A percentile compares a stretch with the other conserved stretches of the same genome.
These are phyloP conservation scores for Pulveroboletus sp. DNA, from an alignment of 768 basidiomycete species.

Conservation along the genomic window DNA sequence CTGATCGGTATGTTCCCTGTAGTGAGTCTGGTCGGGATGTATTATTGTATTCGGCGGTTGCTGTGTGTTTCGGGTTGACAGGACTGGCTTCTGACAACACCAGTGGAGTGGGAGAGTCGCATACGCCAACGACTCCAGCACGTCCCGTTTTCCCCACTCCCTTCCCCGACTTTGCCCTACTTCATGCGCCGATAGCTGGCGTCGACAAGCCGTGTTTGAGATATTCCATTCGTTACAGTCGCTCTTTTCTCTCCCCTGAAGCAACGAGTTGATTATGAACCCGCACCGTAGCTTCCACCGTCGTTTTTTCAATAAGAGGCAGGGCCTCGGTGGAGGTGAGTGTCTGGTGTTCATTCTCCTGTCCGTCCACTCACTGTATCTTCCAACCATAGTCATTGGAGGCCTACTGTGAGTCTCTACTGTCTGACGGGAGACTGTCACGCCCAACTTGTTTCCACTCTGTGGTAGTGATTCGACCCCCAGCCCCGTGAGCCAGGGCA, in stretches of 20 bases:
- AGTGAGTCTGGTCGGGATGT: background rate
- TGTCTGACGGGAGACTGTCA: background rate
- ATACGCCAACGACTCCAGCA: background rate
- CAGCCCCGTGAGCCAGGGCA: background rate
- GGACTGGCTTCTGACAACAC: slow-evolving; percentile 1
- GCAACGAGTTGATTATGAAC: slow-evolving; percentile 15
- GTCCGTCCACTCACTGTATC: background rate
- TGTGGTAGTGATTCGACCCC: slow-evolving; percentile 10
- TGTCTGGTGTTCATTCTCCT: background rate
- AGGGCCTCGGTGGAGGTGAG: slow-evolving; percentile 29
- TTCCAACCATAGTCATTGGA: slow-evolving; percentile 9
- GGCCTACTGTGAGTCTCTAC: slow-evolving; percentile 21
- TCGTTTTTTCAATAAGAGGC: slow-evolving; percentile 22
- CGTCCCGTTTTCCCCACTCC: background rate
- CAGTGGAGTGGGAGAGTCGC: slow-evolving; percentile 15
- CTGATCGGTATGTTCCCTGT: slow-evolving; percentile 5
- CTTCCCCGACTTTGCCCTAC: background rate
- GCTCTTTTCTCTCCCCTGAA: slow-evolving; percentile 20
- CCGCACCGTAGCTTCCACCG: slow-evolving; percentile 10
- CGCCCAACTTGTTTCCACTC: background rate
- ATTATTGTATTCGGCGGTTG: background rate
- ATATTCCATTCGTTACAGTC: slow-evolving; percentile 11
- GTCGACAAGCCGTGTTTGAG: background rate
- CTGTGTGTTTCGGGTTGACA: background rate
- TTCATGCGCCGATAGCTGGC: slow-evolving; percentile 8